Evolutionary conservation across 345 rosid species (phyloP), one percentile per base, ranked within the genome.

Genomic region (Salix arbutifolia): DNA sequence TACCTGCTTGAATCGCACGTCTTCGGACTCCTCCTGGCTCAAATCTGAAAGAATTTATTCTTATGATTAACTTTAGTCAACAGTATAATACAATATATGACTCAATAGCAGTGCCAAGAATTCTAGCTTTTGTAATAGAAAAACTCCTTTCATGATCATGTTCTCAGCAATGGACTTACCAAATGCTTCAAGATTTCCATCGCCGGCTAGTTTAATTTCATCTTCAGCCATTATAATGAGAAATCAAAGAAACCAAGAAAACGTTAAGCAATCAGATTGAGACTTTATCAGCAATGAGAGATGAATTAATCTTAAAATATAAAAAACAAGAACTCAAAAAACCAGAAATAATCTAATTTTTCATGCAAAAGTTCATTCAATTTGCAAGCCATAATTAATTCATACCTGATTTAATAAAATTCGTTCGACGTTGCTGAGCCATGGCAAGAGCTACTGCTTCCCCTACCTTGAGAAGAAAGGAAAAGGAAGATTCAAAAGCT

Each of bases 1-100:
- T 77, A 94, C 98, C 96, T 92, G 93, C 88, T 92, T 92, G 84
- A 94, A 94, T 19, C 85, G 85, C 70, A 90, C 91, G 75, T 92
- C 97, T 76, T 92, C 97, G 9, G 87, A 79, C 84, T 92, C 97
- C 72, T 91, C 97, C 66, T 85, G 83, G 82, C 94, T 92, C 85
- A 94, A 76, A 74, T 89, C 98, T 92, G 89, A 35, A 83, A 81
- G 74, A 74, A 74, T 7, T 33, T 33, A 52, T 44, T 72, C 25
- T 31, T 17, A 19, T 77, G 19, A 48, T 19, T 46, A 40, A 16
- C 14, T 46, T 46, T 14, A 46, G 18, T 18, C 23, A 70, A 6
- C 23, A 11, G 46, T 42, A 11, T 11, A 42, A 42, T 42, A 11
- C 46, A 42, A 3, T 11, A 11, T 42, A 42, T 42, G 12, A 42